Conservation (phyloP, 2,329 filamentous ascomycete species). For the Colletotrichum paranaense region DNA sequence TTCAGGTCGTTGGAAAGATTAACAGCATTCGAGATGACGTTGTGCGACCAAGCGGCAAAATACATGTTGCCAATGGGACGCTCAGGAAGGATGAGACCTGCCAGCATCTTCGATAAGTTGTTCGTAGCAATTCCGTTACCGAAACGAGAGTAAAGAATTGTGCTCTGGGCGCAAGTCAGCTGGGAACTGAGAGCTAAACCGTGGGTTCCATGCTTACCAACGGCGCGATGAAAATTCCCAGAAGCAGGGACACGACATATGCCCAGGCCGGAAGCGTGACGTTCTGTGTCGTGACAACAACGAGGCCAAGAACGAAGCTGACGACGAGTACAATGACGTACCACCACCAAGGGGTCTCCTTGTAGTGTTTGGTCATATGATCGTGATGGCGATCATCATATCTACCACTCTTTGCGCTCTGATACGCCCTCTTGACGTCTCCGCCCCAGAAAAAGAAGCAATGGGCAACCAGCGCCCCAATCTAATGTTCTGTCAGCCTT, state of each 20-base stretch:
- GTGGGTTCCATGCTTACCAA: conserved; percentile 48
- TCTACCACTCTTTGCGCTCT: conserved; percentile 53
- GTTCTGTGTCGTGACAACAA: conserved; percentile 58
- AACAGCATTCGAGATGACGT: conserved; percentile 62
- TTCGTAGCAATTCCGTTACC: conserved; percentile 70
- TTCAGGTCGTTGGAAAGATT: conserved; percentile 65
- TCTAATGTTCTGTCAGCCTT: conserved; percentile 47
- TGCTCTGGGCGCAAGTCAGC: conserved; percentile 51
- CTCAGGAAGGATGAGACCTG: conserved; percentile 61
- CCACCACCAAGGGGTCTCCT: conserved; percentile 62
- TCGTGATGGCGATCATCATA: conserved; percentile 63
- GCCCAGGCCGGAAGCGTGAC: conserved; percentile 60
- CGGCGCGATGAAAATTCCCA: conserved; percentile 61
- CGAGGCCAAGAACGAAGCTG: conserved; percentile 58
- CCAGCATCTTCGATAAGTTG: conserved; percentile 68
- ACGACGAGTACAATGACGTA: conserved; percentile 53
- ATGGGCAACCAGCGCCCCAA: conserved; percentile 65
- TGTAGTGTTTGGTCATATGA: conserved; percentile 64
- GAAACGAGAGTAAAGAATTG: conserved; percentile 61
- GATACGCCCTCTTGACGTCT: conserved; percentile 60
- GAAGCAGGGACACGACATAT: conserved; percentile 56
- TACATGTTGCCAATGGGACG: conserved; percentile 68
- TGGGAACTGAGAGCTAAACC: background rate
- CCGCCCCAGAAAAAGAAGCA: conserved; percentile 66
- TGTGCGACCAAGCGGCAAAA: conserved; percentile 69